A percentile compares a stretch with the other conserved stretches of the same genome.
phyloP scores from a whole-genome alignment of 2,329 filamentous ascomycete species.

The Bipolaris bicolor region DNA sequence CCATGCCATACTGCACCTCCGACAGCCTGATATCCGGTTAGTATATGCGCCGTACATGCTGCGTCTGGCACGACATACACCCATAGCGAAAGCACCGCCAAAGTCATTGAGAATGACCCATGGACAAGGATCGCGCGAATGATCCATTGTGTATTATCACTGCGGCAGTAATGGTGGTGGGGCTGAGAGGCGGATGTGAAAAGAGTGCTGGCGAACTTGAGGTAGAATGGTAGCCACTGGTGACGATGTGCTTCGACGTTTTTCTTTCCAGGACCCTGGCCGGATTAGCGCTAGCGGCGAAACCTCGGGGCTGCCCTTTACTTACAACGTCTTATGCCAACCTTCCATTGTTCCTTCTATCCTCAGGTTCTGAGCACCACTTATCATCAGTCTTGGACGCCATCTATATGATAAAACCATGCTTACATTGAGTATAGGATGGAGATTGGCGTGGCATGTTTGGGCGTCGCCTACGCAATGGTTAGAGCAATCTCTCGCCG shows the following conservation, averaged over 20 bases:
- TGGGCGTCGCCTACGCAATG: too few relatives aligned
- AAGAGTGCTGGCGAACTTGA: constrained; percentile 23
- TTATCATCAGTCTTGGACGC: background rate
- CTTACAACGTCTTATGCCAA: constrained; percentile 7
- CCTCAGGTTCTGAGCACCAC: background rate
- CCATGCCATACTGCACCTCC: constrained; percentile 81
- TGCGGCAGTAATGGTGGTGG: background rate
- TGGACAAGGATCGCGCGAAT: constrained; percentile 94
- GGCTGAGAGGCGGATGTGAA: constrained; percentile 9
- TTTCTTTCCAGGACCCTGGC: constrained; percentile 26
- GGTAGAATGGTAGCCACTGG: constrained; percentile 23
- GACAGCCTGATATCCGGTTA: constrained; percentile 45
- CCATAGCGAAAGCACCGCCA: constrained; percentile 95
- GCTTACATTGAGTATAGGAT: too few relatives aligned
- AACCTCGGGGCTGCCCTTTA: constrained; percentile 21
- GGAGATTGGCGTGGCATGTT: too few relatives aligned
- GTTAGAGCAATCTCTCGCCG: too few relatives aligned
- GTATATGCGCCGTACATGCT: constrained; percentile 1
- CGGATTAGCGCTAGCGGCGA: constrained; percentile 22
- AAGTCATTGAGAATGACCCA: constrained; percentile 98
- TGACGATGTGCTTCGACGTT: constrained; percentile 43
- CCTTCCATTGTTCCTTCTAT: background rate
- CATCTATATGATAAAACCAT: background rate
- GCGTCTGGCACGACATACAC: constrained; percentile 64
- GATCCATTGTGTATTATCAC: constrained; percentile 70